Percentiles rank a stretch among this genome's conserved stretches.
These are phyloP conservation scores for Knufia petricola DNA, from an alignment of 2,329 filamentous ascomycete genomes.

Conservation along the genomic window DNA sequence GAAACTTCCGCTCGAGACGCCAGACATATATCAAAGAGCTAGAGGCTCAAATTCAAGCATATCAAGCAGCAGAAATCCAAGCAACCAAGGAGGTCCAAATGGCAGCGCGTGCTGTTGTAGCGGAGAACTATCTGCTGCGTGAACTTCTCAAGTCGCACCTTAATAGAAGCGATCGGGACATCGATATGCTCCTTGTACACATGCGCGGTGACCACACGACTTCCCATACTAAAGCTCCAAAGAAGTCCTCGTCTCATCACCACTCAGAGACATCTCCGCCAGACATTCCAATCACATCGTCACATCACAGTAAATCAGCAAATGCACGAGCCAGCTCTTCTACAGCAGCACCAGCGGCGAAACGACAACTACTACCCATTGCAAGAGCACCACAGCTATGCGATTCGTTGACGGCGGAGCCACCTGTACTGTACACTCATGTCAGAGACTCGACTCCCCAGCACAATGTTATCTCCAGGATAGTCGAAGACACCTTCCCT, in stretches of 20 bases:
- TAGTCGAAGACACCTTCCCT: no score
- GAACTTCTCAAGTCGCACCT: slow-evolving; percentile 1
- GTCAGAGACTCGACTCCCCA: no score
- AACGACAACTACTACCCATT: no score
- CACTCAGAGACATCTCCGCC: no score
- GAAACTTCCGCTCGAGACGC: slow-evolving; percentile 4
- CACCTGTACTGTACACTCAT: no score
- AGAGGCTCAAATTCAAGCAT: background rate
- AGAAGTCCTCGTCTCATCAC: background rate
- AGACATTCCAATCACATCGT: no score
- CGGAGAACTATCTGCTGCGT: background rate
- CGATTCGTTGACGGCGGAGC: no score
- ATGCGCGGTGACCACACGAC: background rate
- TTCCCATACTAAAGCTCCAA: background rate
- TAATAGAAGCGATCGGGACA: background rate
- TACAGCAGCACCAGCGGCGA: no score
- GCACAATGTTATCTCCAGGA: no score
- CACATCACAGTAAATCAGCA: no score
- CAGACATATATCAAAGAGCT: background rate
- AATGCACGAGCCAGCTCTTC: no score
- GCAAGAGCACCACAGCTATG: no score
- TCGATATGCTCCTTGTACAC: background rate
- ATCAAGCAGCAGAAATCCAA: background rate
- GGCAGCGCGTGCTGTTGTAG: background rate
- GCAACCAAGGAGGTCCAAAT: background rate